Evolutionary conservation across 2,329 filamentous ascomycete species (phyloP), one percentile per base, ranked within the genome.

Genomic region (Rasamsonia emersonii): DNA sequence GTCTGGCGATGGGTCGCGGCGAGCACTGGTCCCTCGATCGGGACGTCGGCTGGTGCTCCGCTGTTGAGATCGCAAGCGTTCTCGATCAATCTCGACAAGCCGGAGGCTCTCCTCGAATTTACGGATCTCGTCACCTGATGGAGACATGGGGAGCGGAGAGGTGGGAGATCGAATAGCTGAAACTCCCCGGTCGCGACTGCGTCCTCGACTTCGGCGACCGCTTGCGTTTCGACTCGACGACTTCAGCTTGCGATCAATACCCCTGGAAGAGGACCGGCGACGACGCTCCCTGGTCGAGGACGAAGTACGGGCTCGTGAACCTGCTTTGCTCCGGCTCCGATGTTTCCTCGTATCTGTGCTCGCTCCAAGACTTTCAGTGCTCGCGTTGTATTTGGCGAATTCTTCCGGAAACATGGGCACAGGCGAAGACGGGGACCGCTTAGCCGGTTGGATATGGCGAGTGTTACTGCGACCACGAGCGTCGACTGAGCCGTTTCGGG

Each of bases 401-500:
- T 95, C 86, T 46, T 94, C 85, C 0, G 86, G 86, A 3, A 88
- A 93, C 88, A 95, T 95, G 3, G 88, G 86, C 2, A 94, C 73
- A 0, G 89, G 89, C 0, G 89, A 95, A 2, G 86, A 93, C 1
- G 89, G 89, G 1, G 89, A 95, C 14, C 83, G 73, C 59, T 94
- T 93, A 9, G 78, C 75, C 11, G 82, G 75, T 50, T 77, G 81
- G 40, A 81, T 86, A 42, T 78, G 80, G 14, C 79, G 73, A 26
- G 73, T 69, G 9, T 71, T 64, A 15, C 70, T 71, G 40, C 83
- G 73, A 13, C 82, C 83, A 36, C 83, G 77, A 24, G 47, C 47
- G 13, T 82, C 80, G 42, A 80, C 74, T 0, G 84, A 86, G 8
- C 58, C 56, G 11, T 83, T 79, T 14, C 78, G 70, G 8, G 67